Percentiles rank a stretch among this genome's conserved stretches.
Conservation (phyloP, 805 yeast species). For the Zygoascus flipseniorum region DNA sequence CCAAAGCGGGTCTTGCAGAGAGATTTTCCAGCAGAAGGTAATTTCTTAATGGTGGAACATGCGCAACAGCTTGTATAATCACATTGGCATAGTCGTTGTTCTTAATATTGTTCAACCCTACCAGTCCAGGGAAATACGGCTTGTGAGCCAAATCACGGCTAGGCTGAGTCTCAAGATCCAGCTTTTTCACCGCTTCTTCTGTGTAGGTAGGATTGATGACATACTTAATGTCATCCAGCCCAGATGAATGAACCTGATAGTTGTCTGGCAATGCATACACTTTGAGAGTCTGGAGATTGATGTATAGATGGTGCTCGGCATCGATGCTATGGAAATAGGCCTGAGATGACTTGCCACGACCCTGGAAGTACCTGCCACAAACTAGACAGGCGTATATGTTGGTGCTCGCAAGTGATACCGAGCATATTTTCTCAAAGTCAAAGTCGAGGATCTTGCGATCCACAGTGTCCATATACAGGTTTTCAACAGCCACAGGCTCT, state of each 20-base stretch:
- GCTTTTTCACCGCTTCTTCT: constrained; percentile 24
- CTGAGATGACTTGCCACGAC: constrained; percentile 53
- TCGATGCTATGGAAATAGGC: constrained; percentile 62
- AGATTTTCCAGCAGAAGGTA: constrained; percentile 28
- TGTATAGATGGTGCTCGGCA: constrained; percentile 53
- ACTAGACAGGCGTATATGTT: constrained; percentile 65
- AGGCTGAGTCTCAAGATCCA: constrained; percentile 22
- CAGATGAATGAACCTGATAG: constrained; percentile 32
- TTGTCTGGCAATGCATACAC: constrained; percentile 60
- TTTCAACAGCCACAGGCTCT: background rate
- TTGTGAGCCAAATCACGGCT: constrained; percentile 37
- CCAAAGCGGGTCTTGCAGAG: constrained; percentile 28
- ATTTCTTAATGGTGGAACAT: constrained; percentile 43
- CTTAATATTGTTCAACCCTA: constrained; percentile 52
- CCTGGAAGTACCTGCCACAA: constrained; percentile 69
- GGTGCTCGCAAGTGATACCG: constrained; percentile 48
- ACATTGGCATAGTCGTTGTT: constrained; percentile 50
- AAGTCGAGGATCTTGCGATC: constrained; percentile 47
- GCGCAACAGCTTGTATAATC: constrained; percentile 47
- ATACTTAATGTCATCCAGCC: constrained; percentile 44
- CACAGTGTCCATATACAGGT: constrained; percentile 26
- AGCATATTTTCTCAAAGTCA: constrained; percentile 61
- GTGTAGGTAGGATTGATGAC: constrained; percentile 46
- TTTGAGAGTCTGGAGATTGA: constrained; percentile 43
- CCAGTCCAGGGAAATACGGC: constrained; percentile 50